phyloP scores from a whole-genome alignment of 306 rosid genomes.

The Canavalia gladiata region DNA sequence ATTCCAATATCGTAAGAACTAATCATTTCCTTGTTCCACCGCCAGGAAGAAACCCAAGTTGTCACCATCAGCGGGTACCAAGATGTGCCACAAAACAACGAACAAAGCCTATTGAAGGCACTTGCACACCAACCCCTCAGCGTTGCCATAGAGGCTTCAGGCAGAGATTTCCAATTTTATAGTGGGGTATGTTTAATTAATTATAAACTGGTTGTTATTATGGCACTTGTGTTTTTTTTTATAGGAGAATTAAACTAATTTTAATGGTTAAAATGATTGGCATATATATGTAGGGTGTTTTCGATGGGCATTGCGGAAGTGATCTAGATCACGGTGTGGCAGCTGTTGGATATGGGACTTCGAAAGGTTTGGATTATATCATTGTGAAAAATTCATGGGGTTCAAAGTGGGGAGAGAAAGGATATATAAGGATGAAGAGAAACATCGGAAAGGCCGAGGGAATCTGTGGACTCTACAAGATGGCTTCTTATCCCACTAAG shows the following conservation, averaged over 20 bases:
- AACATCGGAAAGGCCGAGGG: conserved; percentile 83
- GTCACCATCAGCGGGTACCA: conserved; percentile 84
- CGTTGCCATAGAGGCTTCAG: conserved; percentile 87
- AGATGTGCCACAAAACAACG: conserved; percentile 87
- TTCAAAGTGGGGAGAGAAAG: conserved; percentile 94
- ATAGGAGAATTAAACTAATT: not conserved
- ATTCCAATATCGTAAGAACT: not conserved
- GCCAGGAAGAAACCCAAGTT: conserved; percentile 64
- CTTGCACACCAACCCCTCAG: conserved; percentile 93
- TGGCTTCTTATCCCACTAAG: conserved; percentile 95
- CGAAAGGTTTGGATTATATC: conserved; percentile 79
- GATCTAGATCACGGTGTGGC: conserved; percentile 94
- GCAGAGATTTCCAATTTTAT: conserved; percentile 90
- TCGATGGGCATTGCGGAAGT: conserved; percentile 81
- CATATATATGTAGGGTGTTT: conserved; percentile 67
- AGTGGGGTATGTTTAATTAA: conserved; percentile 67
- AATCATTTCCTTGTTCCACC: conserved; percentile 9
- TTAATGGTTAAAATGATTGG: not conserved
- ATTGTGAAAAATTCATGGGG: conserved; percentile 94
- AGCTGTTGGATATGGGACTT: conserved; percentile 87
- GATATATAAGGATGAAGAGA: conserved; percentile 81
- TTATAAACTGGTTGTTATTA: not conserved
- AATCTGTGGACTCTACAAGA: conserved; percentile 81
- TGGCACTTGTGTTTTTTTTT: not conserved
- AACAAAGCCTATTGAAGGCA: conserved; percentile 83